Evolutionary conservation across 768 basidiomycete species (phyloP), one percentile per base, ranked within the genome.

Genomic region (Galerina marginata): DNA sequence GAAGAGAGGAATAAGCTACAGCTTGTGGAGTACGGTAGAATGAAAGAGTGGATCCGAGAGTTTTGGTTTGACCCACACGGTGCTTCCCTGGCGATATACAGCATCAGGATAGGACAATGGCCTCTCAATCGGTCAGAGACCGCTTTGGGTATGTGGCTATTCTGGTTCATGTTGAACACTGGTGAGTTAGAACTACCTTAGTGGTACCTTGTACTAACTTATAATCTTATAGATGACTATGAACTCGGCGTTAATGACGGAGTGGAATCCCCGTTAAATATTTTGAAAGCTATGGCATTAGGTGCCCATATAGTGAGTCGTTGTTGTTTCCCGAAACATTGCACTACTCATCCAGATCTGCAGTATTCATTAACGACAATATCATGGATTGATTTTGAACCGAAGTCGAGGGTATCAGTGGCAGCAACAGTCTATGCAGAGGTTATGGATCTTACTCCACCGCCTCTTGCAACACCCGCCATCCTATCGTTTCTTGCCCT

Each of bases 61-160:
- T 93, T 84, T 67, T 88, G 88, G 86, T 87, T 92, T 62, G 80
- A 85, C 58, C 74, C 79, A 9, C 62, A 74, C 14, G 89, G 90
- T 2, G 80, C 86, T 26, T 90, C 89, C 25, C 71, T 72, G 39
- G 83, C 85, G 0, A 74, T 74, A 23, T 66, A 71, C 39, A 71
- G 70, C 42, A 75, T 87, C 23, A 69, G 66, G n/a, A 70, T 64
- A 9, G 81, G 83, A 20, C 61, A 68, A 3, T 93, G 91, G 90
- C 88, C 87, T 0, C 68, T 74, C 39, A 82, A 85, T 50, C 77
- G 81, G 56, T 77, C 78, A 61, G 75, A 78, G 16, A 83, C 80
- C 46, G 77, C 87, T 3, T 70, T 92, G 47, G 89, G 86, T 3
- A 88, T 92, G 84, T 93, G 90, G 91, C 68, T 93, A 15, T 84